phyloP scores from a whole-genome alignment of 371 early-diverging fungal genomes.

The Thermomucor indicae-seudaticae region DNA sequence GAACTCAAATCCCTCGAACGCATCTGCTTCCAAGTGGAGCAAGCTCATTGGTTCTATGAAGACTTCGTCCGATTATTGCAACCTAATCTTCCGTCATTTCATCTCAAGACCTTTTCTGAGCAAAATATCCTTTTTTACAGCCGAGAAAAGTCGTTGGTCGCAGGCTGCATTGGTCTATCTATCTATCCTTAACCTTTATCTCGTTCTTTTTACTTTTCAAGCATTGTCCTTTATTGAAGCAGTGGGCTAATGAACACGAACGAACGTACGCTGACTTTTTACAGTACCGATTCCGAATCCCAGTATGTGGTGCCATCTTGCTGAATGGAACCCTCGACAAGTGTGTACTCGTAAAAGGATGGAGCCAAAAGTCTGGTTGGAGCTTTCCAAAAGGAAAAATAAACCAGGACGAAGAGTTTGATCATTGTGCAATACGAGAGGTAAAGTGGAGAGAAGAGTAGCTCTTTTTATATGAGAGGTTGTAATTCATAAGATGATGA shows the following conservation, averaged over 20 bases:
- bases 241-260: conserved; percentile 87
- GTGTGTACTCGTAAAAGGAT: conserved; percentile 89
- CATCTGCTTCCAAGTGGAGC: conserved; percentile 98
- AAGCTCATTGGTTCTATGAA: conserved; percentile 99
- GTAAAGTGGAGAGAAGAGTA: conserved; percentile 6
- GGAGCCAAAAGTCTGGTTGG: conserved; percentile 86
- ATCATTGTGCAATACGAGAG: conserved; percentile 95
- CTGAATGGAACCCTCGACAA: conserved; percentile 84
- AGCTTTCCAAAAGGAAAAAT: conserved; percentile 99
- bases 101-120: conserved; percentile 80
- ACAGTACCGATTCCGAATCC: conserved; percentile 96
- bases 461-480: background rate
- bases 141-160: background rate
- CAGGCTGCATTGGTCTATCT: background rate
- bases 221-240: conserved; percentile 84
- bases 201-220: conserved; percentile 57
- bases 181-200: conserved; percentile 20
- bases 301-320: conserved; percentile 99
- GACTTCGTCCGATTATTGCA: conserved; percentile 92
- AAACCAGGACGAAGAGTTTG: conserved; percentile 91
- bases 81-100: conserved; percentile 72
- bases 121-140: conserved; percentile 55
- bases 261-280: conserved; percentile 87
- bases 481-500: background rate
- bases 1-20: conserved; percentile 89